These are phyloP conservation scores for Tuber magnatum DNA, from an alignment of 495 filamentous ascomycete genomes.

Conservation along the genomic window DNA sequence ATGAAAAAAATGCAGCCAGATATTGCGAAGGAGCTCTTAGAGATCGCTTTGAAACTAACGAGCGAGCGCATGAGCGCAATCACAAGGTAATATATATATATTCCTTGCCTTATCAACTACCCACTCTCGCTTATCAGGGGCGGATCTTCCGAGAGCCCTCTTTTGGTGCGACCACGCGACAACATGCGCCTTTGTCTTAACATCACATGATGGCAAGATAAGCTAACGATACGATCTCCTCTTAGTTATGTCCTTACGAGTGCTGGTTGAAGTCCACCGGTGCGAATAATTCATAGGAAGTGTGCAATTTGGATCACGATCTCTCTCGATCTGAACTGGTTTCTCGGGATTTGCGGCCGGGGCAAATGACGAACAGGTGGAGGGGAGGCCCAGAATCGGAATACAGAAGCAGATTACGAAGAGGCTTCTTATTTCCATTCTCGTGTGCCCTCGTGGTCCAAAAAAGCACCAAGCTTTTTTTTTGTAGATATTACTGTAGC, in stretches of 20 bases:
- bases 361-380: neutral
- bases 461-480: neutral
- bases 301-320: neutral
- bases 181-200: neutral
- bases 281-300: neutral
- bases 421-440: neutral
- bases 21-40: slow-evolving; percentile 74
- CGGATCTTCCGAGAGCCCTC: neutral
- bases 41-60: slow-evolving; percentile 62
- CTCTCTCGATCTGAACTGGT: neutral
- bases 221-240: slow-evolving; percentile 21
- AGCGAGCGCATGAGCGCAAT: slow-evolving; percentile 52
- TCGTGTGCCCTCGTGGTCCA: neutral
- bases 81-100: slow-evolving; percentile 54
- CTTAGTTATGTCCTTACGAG: slow-evolving; percentile 39
- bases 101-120: slow-evolving; percentile 30
- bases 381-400: neutral
- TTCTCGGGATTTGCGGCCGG: neutral
- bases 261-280: slow-evolving; percentile 28
- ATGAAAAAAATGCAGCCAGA: slow-evolving; percentile 63
- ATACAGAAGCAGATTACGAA: neutral
- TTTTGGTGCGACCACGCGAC: neutral
- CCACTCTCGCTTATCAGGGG: neutral
- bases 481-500: neutral
- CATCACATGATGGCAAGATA: slow-evolving; percentile 3